Percentiles rank a stretch among this genome's conserved stretches.
Evolutionary conservation across 768 basidiomycete genomes (phyloP).

Genomic region (Trichaptum fuscoviolaceum): DNA sequence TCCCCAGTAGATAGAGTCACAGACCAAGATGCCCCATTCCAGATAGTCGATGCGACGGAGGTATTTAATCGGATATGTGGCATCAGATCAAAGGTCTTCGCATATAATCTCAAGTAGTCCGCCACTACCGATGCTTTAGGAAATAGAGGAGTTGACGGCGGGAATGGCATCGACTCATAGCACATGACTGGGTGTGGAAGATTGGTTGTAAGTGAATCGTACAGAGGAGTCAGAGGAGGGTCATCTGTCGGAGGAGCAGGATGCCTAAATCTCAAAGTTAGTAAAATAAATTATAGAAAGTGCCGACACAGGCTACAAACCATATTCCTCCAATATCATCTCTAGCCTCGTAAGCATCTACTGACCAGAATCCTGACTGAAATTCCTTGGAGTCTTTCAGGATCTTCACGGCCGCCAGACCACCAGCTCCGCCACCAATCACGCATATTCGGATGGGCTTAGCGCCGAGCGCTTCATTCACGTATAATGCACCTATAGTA

Average conservation of each 20-base stretch:
- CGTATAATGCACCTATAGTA: background rate
- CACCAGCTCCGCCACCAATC: conserved; percentile 73
- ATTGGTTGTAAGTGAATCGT: conserved; percentile 80
- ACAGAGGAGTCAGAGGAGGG: conserved; percentile 63
- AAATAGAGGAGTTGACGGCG: conserved; percentile 66
- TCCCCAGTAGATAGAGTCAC: conserved; percentile 38
- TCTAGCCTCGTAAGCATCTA: conserved; percentile 59
- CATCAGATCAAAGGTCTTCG: conserved; percentile 52
- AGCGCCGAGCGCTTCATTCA: background rate
- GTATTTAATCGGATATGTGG: conserved; percentile 62
- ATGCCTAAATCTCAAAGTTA: conserved; percentile 35
- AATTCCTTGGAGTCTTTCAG: conserved; percentile 54
- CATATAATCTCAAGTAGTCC: conserved; percentile 65
- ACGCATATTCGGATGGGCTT: conserved; percentile 45
- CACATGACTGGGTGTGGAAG: conserved; percentile 77
- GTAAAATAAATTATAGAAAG: background rate
- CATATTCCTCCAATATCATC: conserved; percentile 72
- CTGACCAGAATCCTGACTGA: conserved; percentile 56
- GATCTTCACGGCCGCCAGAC: conserved; percentile 64
- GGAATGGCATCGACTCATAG: conserved; percentile 57
- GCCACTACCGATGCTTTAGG: conserved; percentile 58
- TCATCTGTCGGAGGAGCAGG: conserved; percentile 46
- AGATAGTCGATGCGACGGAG: conserved; percentile 42
- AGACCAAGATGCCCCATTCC: conserved; percentile 42
- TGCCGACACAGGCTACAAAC: conserved; percentile 32